Conservation (phyloP, 78 protist genomes). For the Dictyostelium brefeldianum region DNA sequence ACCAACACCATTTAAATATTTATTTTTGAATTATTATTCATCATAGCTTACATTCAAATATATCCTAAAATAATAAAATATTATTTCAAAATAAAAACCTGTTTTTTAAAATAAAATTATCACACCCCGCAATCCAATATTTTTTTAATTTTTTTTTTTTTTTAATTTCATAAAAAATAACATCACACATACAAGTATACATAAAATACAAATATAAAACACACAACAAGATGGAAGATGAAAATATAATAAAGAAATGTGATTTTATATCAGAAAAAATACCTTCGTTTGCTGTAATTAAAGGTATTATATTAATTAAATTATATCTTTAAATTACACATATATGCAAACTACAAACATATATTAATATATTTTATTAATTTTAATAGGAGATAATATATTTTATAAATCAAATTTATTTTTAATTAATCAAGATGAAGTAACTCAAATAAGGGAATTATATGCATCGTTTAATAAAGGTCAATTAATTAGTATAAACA, state of each 20-base stretch:
- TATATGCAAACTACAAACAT: no score
- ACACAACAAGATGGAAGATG: not conserved
- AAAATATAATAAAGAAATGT: conserved; percentile 9
- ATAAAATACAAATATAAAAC: not conserved
- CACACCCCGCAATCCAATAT: no score
- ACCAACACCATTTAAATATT: no score
- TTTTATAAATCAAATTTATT: not conserved
- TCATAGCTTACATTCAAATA: no score
- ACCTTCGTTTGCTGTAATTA: not conserved
- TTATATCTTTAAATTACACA: no score
- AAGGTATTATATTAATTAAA: no score
- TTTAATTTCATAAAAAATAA: not conserved
- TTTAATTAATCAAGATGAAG: not conserved
- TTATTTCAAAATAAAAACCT: no score
- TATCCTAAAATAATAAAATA: no score
- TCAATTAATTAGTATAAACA: not conserved
- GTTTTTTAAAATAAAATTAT: no score
- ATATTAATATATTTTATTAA: not conserved
- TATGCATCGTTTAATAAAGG: not conserved
- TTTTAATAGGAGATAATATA: not conserved
- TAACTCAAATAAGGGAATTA: not conserved
- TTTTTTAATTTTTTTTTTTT: not conserved
- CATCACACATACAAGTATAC: not conserved
- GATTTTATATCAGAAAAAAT: not conserved
- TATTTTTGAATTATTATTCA: no score